phyloP scores from a whole-genome alignment of 192 early-diverging fungal species.

The Gryganskiella cystojenkinii region DNA sequence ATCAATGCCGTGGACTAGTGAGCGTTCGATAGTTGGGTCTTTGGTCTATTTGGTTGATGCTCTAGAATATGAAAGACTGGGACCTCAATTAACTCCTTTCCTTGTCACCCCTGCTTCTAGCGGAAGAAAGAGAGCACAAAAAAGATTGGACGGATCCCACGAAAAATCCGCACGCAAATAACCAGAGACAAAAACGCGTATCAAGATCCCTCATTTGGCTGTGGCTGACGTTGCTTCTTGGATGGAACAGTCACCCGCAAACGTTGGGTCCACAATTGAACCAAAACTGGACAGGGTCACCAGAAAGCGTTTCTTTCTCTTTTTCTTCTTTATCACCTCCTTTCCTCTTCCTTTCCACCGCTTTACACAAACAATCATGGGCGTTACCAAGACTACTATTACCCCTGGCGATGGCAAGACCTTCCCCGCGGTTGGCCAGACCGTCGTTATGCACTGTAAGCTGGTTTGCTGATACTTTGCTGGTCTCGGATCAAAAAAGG shows the following conservation, averaged over 20 bases:
- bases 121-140: not conserved
- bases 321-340: not conserved
- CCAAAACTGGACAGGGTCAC: not conserved
- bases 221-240: no score
- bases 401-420: constrained; percentile 18
- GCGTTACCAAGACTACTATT: constrained; percentile 25
- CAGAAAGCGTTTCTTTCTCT: not conserved
- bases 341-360: not conserved
- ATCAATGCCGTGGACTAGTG: no score
- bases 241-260: no score
- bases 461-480: constrained; percentile 24
- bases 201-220: no score
- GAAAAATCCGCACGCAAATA: no score
- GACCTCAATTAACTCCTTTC: not conserved
- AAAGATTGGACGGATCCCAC: not conserved
- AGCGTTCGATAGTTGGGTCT: no score
- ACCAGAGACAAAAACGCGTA: constrained; percentile 12
- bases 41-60: no score
- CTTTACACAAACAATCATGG: constrained; percentile 14
- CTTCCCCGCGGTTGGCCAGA: constrained; percentile 62
- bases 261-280: no score
- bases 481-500: no score
- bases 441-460: constrained; percentile 70
- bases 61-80: no score
- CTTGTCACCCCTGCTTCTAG: not conserved